Percentiles rank a stretch among this genome's conserved stretches.
Evolutionary conservation across 2,329 filamentous ascomycete species (phyloP).

Genomic region (Sclerotinia glacialis): DNA sequence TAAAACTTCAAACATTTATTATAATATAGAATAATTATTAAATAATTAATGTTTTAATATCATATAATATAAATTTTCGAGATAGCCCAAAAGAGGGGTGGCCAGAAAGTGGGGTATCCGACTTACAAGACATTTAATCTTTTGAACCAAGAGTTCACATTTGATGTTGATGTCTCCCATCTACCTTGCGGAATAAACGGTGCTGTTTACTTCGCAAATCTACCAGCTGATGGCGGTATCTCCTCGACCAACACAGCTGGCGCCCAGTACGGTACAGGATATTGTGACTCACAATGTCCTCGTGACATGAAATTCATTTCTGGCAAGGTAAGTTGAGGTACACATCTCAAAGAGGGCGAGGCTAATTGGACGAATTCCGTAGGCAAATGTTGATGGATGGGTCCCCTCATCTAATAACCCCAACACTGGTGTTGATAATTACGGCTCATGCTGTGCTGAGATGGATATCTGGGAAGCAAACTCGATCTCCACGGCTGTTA

Average conservation of each 20-base stretch:
- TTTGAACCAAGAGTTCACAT: slow-evolving; percentile 67
- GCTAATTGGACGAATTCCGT: not conserved
- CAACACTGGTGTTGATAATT: slow-evolving; percentile 51
- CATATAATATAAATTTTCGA: too few relatives aligned
- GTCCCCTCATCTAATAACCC: slow-evolving; percentile 44
- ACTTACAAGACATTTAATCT: slow-evolving; percentile 65
- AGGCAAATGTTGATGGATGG: slow-evolving; percentile 18
- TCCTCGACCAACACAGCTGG: slow-evolving; percentile 53
- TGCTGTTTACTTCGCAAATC: slow-evolving; percentile 64
- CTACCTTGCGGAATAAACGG: slow-evolving; percentile 70
- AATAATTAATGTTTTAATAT: too few relatives aligned
- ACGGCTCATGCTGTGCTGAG: slow-evolving; percentile 64
- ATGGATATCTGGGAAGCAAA: slow-evolving; percentile 69
- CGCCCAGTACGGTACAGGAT: slow-evolving; percentile 60
- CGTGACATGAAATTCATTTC: slow-evolving; percentile 53
- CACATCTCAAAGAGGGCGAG: not conserved
- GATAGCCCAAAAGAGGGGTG: too few relatives aligned
- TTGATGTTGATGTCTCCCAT: slow-evolving; percentile 68
- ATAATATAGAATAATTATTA: too few relatives aligned
- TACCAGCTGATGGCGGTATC: slow-evolving; percentile 60
- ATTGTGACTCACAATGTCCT: slow-evolving; percentile 60
- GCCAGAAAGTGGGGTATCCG: too few relatives aligned
- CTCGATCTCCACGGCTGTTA: slow-evolving; percentile 55
- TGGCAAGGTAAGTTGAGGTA: slow-evolving; percentile 42
- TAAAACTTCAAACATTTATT: too few relatives aligned